Percentiles rank a stretch among this genome's conserved stretches.
These are phyloP conservation scores for Xylaria polymorpha DNA, from an alignment of 2,329 filamentous ascomycete species.

Conservation along the genomic window DNA sequence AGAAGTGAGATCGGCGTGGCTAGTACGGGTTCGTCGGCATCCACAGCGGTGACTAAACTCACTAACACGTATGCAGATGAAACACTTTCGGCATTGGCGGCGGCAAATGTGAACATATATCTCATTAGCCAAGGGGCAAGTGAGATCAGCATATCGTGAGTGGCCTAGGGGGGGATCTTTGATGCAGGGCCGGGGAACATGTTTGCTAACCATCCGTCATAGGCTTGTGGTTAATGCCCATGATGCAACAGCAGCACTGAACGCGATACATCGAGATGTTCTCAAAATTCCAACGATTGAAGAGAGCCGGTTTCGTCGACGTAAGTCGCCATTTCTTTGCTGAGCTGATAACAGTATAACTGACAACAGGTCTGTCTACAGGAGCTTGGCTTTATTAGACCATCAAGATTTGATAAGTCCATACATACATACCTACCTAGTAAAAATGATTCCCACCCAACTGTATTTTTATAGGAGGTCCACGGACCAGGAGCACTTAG, in stretches of 20 bases:
- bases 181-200: not conserved
- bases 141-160: conserved; percentile 49
- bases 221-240: conserved; percentile 47
- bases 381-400: conserved; percentile 48
- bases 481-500: not conserved
- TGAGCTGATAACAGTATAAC: not conserved
- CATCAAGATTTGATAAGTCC: not conserved
- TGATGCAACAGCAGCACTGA: conserved; percentile 46
- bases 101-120: conserved; percentile 47
- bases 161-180: not conserved
- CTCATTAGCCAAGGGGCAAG: conserved; percentile 49
- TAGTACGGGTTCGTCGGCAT: conserved; percentile 40
- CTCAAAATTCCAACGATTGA: conserved; percentile 47
- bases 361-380: conserved; percentile 31
- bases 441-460: not conserved
- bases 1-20: conserved; percentile 48
- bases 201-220: conserved; percentile 1
- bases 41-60: not conserved
- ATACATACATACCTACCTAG: not conserved
- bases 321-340: conserved; percentile 34
- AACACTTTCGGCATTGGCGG: conserved; percentile 46
- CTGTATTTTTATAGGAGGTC: not conserved
- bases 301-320: conserved; percentile 44
- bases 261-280: conserved; percentile 49
- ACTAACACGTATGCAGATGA: conserved; percentile 42